Conservation (phyloP, 169 alveolate species). For the Plasmodium berghei region DNA sequence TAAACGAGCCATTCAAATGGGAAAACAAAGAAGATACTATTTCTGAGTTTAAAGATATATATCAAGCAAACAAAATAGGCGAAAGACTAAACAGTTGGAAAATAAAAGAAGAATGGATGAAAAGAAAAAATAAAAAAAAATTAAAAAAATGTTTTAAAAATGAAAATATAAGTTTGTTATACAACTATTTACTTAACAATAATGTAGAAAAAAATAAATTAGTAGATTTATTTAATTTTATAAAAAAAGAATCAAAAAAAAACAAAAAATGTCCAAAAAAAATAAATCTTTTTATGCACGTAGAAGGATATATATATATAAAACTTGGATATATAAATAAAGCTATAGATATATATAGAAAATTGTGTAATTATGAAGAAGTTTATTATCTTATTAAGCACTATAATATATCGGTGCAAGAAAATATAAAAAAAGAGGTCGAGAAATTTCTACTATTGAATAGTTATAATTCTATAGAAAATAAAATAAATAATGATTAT, state of each 20-base stretch:
- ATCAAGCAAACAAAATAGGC: not conserved
- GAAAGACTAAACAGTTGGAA: not conserved
- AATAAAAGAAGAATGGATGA: too few species aligned
- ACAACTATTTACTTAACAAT: slow-evolving; percentile 29
- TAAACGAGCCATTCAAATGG: not conserved
- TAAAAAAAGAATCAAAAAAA: not conserved
- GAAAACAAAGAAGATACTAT: not conserved
- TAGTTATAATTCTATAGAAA: not conserved
- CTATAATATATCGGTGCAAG: slow-evolving; percentile 23
- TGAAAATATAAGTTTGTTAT: slow-evolving; percentile 27
- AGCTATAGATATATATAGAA: slow-evolving; percentile 10
- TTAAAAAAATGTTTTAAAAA: slow-evolving; percentile 16
- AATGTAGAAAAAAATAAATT: slow-evolving; percentile 16
- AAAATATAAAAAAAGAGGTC: slow-evolving; percentile 17
- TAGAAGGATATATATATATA: slow-evolving; percentile 31
- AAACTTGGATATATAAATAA: slow-evolving; percentile 36
- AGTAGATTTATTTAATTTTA: slow-evolving; percentile 5
- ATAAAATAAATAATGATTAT: not conserved
- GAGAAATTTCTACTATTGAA: not conserved
- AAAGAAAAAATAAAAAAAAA: too few species aligned
- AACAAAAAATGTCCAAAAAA: not conserved
- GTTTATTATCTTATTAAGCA: slow-evolving; percentile 11
- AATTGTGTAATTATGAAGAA: slow-evolving; percentile 15
- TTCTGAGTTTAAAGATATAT: too few species aligned
- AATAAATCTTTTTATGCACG: slow-evolving; percentile 6